Evolutionary conservation across 2,329 filamentous ascomycete genomes (phyloP).

Genomic region (Colletotrichum lupini): DNA sequence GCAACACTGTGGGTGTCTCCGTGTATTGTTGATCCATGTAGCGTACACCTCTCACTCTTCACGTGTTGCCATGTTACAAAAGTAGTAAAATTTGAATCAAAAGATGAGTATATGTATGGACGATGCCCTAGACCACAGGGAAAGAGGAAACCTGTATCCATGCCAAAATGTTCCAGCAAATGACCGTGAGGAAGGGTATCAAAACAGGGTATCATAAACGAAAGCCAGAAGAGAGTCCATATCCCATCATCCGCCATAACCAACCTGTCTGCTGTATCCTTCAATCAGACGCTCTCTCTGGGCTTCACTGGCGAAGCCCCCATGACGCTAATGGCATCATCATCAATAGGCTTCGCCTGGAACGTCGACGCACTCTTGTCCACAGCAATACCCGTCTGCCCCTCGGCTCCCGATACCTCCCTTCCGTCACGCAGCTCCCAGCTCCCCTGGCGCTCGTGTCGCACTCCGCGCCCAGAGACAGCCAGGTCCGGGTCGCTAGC

Average conservation of each 20-base stretch:
- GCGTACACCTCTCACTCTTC: too few species aligned
- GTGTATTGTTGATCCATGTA: too few species aligned
- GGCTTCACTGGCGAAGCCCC: constrained; percentile 50
- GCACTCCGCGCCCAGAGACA: constrained; percentile 45
- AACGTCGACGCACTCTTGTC: constrained; percentile 39
- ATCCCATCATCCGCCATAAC: not conserved
- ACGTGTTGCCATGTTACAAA: too few species aligned
- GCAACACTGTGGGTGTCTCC: too few species aligned
- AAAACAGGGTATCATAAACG: constrained; percentile 36
- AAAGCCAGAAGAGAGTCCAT: constrained; percentile 12
- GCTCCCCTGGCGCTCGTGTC: constrained; percentile 59
- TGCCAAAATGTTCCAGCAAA: not conserved
- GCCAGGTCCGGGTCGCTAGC: constrained; percentile 55
- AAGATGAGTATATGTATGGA: not conserved
- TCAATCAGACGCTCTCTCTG: constrained; percentile 50
- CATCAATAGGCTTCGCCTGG: constrained; percentile 39
- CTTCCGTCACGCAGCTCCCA: constrained; percentile 56
- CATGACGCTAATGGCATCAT: constrained; percentile 46
- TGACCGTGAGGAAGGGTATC: constrained; percentile 4
- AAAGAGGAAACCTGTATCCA: not conserved
- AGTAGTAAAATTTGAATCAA: too few species aligned
- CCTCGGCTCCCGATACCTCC: constrained; percentile 12
- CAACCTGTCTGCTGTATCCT: not conserved
- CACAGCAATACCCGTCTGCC: constrained; percentile 38
- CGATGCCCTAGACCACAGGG: not conserved